A percentile compares a stretch with the other conserved stretches of the same genome.
These are phyloP conservation scores for Xylariales sp. DNA, from an alignment of 2,329 filamentous ascomycete species.

Conservation along the genomic window DNA sequence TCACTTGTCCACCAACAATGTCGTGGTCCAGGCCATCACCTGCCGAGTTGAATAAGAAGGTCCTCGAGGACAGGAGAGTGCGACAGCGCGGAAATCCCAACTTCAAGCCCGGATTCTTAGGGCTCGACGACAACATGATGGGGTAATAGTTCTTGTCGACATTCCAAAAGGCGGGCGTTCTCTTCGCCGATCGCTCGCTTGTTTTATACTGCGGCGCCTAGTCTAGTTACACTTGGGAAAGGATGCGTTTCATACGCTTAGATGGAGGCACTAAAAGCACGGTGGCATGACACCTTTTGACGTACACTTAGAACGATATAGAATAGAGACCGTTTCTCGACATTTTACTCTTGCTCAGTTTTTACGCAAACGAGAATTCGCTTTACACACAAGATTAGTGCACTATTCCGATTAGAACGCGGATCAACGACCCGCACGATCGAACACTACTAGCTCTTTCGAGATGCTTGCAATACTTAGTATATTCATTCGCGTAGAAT, in stretches of 20 bases:
- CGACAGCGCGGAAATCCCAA: not conserved
- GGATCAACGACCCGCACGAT: too few species aligned
- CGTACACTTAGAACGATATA: not conserved
- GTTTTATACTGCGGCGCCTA: too few species aligned
- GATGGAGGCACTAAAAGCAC: not conserved
- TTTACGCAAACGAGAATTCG: too few species aligned
- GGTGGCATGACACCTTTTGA: not conserved
- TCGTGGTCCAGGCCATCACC: conserved; percentile 26
- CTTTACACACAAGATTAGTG: too few species aligned
- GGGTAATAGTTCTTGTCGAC: not conserved
- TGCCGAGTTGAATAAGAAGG: conserved; percentile 26
- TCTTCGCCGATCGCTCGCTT: too few species aligned
- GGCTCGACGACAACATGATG: too few species aligned
- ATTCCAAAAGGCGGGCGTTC: too few species aligned
- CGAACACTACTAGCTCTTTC: too few species aligned
- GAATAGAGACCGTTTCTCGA: not conserved
- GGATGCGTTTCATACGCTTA: not conserved
- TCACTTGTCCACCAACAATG: conserved; percentile 31
- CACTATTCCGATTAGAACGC: too few species aligned
- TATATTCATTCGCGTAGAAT: too few species aligned
- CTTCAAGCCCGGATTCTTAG: not conserved
- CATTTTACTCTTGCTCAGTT: too few species aligned
- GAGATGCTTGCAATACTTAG: too few species aligned
- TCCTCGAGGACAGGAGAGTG: not conserved
- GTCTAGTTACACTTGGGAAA: not conserved